Evolutionary conservation across 495 filamentous ascomycete genomes (phyloP), one percentile per base, ranked within the genome.

Genomic region (Xylaria intraflava): DNA sequence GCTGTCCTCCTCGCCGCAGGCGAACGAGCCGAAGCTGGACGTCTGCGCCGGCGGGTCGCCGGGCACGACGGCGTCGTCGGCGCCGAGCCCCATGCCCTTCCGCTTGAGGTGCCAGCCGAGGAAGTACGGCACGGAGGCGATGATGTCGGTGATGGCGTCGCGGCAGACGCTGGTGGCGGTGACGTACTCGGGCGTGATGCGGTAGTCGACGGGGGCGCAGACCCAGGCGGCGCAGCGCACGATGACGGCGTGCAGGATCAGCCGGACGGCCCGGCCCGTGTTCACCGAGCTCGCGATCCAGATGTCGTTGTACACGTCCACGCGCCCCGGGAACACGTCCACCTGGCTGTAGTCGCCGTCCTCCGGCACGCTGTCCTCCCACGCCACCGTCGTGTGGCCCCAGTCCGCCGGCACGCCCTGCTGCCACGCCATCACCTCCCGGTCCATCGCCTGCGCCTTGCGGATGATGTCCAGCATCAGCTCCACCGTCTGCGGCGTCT

Each of bases 201-300:
- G 62, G 46, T 78, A 79, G 56, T 82, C 78, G 7, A 71, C 68
- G 1, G 78, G 78, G 19, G 67, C 59, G 50, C 70, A 74, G 16
- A 73, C 59, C 75, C 76, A 80, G 3, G 77, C 77, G 6, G 74
- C 72, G 59, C 77, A 79, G 8, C 78, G 68, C 1, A 80, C 69
- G 19, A 69, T 67, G 14, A 74, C 57, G 6, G 69, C 68, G 16
- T 66, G 65, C 10, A 79, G 60, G n/a, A 73, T 65, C n/a, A 82
- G 51, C 3, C 78, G 58, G 6, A 70, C 64, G 1, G 70, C 64
- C 6, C 77, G 62, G n/a, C 65, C 65, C 36, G 69, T 64, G 60
- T 81, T 80, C 71, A 68, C 73, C 11, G 74, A 63, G 51, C 62
- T 69, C 11, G 71, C 71, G 26, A 74, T 71, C 69, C 69, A 79